Evolutionary conservation across 345 rosid genomes (phyloP).

Genomic region (Cardamine resedifolia): DNA sequence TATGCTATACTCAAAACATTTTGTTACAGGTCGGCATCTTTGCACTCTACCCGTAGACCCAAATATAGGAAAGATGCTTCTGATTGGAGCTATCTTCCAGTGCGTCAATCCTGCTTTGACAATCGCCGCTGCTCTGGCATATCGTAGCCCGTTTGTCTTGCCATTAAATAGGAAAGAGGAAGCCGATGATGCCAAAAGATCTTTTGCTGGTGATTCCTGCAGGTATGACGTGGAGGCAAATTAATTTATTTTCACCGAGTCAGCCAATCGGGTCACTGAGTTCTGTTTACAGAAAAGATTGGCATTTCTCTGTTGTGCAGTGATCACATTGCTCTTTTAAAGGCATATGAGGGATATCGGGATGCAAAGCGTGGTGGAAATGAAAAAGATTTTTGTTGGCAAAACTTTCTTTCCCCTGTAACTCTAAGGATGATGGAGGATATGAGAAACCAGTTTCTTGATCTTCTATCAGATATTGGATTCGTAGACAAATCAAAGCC

Average conservation of each 20-base stretch:
- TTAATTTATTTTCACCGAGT: background rate
- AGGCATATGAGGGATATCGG: constrained; percentile 83
- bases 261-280: background rate
- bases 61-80: constrained; percentile 95
- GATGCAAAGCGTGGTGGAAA: constrained; percentile 69
- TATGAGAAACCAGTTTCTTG: constrained; percentile 90
- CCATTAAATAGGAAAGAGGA: constrained; percentile 79
- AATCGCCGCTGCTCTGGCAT: constrained; percentile 89
- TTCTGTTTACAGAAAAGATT: constrained; percentile 14
- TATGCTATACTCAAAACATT: constrained; percentile 21
- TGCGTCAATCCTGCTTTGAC: constrained; percentile 94
- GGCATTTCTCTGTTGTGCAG: constrained; percentile 47
- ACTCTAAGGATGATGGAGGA: constrained; percentile 94
- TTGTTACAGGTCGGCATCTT: constrained; percentile 71
- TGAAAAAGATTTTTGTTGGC: constrained; percentile 84
- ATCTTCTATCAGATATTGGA: constrained; percentile 81
- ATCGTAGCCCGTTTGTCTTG: constrained; percentile 90
- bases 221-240: constrained; percentile 46
- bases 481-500: constrained; percentile 83
- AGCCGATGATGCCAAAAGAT: constrained; percentile 89
- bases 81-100: constrained; percentile 88
- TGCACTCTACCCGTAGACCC: constrained; percentile 87
- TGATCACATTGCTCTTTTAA: constrained; percentile 94
- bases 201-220: constrained; percentile 94
- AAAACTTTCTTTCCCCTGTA: constrained; percentile 70